Base-by-base conservation (phyloP, 306 rosid species). In the Prunus padus region DNA sequence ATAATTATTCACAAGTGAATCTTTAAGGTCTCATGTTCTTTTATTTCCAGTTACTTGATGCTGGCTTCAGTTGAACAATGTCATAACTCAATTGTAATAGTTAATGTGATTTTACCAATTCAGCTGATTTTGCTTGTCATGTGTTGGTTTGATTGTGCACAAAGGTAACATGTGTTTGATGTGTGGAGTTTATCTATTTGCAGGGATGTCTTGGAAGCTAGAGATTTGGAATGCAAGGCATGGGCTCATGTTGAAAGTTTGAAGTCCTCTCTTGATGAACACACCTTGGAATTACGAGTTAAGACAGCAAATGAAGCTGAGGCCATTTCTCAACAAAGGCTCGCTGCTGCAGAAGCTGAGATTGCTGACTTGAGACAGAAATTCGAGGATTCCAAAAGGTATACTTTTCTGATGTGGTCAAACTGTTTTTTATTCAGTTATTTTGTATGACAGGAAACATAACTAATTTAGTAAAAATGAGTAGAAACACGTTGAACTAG, bases 271-370 rank as follows among this genome's bases (percentile, higher is more conserved):
- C 97, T 96, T 71, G 97, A 92, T 61, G 99, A 96, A 78, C 91
- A 77, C 85, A 83, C 71, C 69, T 87, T 96, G 80, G 99, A 96
- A 86, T 79, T 82, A 72, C 96, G 94, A 73, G 99, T 96, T 70
- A 96, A 92, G 84, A 87, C 64, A n/a, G 99, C 99, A 75, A 96
- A 75, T 87, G 97, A 96, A 84, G 92, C 97, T 51, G 99, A 96
- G 87, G 98, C 97, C 73, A 80, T 83, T 82, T 89, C 99, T 63
- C 96, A 92, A 74, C 96, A 90, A 74, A 96, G 87, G 84, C 88
- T 96, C 28, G 99, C 97, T 88, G 93, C 97, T 80, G 97, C 91
- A 33, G 99, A 96, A 87, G 97, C 97, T 76, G 98, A 89, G 87
- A 86, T 92, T 77, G 96, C 88, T 45, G 88, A 88, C 65, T 79